phyloP scores from a whole-genome alignment of 108 stramenopile genomes.

The Cyclostephanos tholiformis region DNA sequence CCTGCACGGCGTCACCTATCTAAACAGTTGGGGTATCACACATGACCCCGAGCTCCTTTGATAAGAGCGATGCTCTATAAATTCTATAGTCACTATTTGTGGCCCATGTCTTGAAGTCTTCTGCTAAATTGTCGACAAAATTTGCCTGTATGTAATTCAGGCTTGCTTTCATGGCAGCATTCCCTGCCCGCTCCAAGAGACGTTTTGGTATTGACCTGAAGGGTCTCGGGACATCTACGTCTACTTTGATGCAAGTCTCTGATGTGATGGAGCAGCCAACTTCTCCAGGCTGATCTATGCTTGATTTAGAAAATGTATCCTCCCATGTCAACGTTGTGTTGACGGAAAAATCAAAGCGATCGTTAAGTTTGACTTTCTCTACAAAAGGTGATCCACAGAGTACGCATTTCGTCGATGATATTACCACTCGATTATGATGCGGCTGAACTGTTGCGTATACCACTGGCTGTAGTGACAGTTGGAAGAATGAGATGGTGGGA shows the following conservation, averaged over 20 bases:
- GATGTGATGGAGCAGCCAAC: constrained; percentile 19
- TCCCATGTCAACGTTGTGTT: constrained; percentile 37
- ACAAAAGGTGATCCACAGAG: constrained; percentile 48
- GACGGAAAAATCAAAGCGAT: constrained; percentile 44
- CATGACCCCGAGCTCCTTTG: neutral
- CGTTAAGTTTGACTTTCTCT: constrained; percentile 47
- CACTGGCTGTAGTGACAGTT: constrained; percentile 40
- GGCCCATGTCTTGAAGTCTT: constrained; percentile 47
- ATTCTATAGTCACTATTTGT: constrained; percentile 36
- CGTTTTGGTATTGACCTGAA: constrained; percentile 45
- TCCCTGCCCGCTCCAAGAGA: constrained; percentile 34
- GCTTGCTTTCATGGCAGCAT: constrained; percentile 44
- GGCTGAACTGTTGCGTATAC: constrained; percentile 42
- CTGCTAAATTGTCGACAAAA: constrained; percentile 42
- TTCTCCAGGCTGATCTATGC: neutral
- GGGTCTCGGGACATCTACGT: constrained; percentile 47
- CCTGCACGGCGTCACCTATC: neutral
- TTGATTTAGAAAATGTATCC: constrained; percentile 4
- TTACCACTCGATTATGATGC: constrained; percentile 26
- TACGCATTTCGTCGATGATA: constrained; percentile 40
- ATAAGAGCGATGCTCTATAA: constrained; percentile 37
- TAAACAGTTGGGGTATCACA: too few species aligned
- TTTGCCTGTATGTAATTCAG: constrained; percentile 36
- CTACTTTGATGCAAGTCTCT: constrained; percentile 41
- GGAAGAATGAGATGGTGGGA: constrained; percentile 46